Base-by-base conservation (phyloP, 2,329 filamentous ascomycete genomes). In the Sclerotinia glacialis region DNA sequence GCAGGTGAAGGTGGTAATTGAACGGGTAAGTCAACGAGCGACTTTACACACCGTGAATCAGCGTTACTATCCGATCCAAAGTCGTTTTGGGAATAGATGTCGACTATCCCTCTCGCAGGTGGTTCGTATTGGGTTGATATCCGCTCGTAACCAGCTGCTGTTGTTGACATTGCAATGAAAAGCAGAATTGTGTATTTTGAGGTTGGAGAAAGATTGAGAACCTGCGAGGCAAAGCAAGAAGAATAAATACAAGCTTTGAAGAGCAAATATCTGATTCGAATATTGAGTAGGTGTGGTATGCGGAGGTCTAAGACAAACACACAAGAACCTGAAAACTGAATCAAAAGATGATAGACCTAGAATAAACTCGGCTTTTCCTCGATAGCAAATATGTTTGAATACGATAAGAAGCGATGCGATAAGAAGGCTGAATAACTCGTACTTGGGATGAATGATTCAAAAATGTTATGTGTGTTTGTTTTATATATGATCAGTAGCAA, bases 1-100 rank as follows among this genome's bases (percentile, higher is more conserved):
- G 69, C 70, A 31, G 73, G 73, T 18, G 73, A 74, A 14, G 73
- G 73, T 52, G 73, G 73, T n/a, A 74, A 49, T n/a, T 49, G 37
- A 34, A 56, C 28, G n/a, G 44, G 63, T 16, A 74, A 66, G 28
- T 65, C 34, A 50, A 52, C 37, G 18, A 16, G 37, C 37, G 63
- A 60, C 34, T 50, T 60, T 52, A 65, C 63, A 60, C 63, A 60
- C 53, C 54, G 63, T 60, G 63, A 28, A 42, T 60, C 26, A 42
- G 11, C 31, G 28, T 47, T 59, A 11, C 1, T 37, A 8, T 49
- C 58, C 58, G 47, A n/a, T 1, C 31, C 54, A 58, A 65, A 60
- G 31, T 44, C 54, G 21, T 52, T 60, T 28, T 52, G 63, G 7
- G 54, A 37, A 16, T 50, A 60, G 11, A 60, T 28, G 18, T 58